A percentile compares a stretch with the other conserved stretches of the same genome.
Evolutionary conservation across 345 rosid genomes (phyloP).

Genomic region (Moricandia arvensis): DNA sequence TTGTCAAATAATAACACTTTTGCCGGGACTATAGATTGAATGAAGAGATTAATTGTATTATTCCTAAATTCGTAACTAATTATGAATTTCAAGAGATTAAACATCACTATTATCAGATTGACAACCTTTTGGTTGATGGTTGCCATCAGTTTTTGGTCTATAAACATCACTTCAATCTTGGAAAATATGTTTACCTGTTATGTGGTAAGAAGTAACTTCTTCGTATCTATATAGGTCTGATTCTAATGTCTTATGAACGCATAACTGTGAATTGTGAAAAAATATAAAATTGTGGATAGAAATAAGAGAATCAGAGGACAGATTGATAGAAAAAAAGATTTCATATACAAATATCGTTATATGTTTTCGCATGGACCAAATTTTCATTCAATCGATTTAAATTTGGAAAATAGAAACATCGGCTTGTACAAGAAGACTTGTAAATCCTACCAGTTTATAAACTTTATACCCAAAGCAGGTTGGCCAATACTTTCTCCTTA

Average conservation of each 20-base stretch:
- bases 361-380: background rate
- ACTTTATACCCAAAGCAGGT: background rate
- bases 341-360: background rate
- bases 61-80: slow-evolving; percentile 5
- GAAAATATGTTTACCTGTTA: slow-evolving; percentile 1
- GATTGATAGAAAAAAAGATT: background rate
- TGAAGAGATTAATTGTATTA: slow-evolving; percentile 10
- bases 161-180: background rate
- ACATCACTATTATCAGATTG: slow-evolving; percentile 20
- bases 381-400: background rate
- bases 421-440: background rate
- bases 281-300: background rate
- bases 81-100: slow-evolving; percentile 16
- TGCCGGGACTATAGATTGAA: slow-evolving; percentile 20
- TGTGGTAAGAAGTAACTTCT: background rate
- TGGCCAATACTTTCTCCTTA: background rate
- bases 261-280: background rate
- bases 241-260: background rate
- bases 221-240: background rate
- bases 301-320: background rate
- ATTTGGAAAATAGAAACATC: background rate
- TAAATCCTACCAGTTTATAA: background rate
- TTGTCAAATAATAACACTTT: slow-evolving; percentile 33
- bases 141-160: background rate
- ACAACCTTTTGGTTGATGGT: slow-evolving; percentile 17